Base-by-base conservation (phyloP, 1,284 basidiomycete species). In the Mycena sp. region DNA sequence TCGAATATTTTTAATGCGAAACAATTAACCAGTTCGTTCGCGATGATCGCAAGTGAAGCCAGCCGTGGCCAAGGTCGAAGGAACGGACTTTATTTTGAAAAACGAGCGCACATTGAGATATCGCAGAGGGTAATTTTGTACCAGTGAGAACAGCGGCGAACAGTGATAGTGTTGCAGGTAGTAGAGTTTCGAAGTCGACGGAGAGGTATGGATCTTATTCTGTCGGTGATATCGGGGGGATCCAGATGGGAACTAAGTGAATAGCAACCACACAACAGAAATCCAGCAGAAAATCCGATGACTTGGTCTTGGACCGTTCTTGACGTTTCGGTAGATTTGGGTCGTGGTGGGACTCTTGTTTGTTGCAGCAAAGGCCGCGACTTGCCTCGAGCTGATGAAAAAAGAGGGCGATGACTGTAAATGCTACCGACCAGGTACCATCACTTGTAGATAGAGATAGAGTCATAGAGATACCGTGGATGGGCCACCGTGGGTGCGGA, bases 1-100 rank as follows among this genome's bases (percentile, higher is more conserved):
- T 62, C 1, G 69, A 73, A 57, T 73, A 73, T 71, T 71, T 73
- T 69, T 73, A 61, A 68, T 60, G 30, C 62, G 34, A 57, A 30
- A 60, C 30, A 61, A 50, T 50, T 44, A 2, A 63, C 11, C 46
- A 55, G 50, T 62, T 62, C 60, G 60, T 62, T 67, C 65, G 57
- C 57, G 52, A 30, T 70, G 68, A 70, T 65, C 68, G 56, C 62
- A 70, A n/a, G 38, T 22, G 34, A 61, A 38, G n/a, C n/a, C 11
- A 41, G 57, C 6, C 3, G 59, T n/a, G 22, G 59, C n/a, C 22
- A 30, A 38, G 41, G 41, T 16, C 46, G 8, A 54, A 30, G 34
- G 16, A 60, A 54, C 65, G 56, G 65, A 5, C 39, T 48, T 61
- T 48, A 56, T 61, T 9, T 62, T 55, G 62, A 22, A 70, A 44